These are phyloP conservation scores for Fusarium pseudograminearum DNA, from an alignment of 2,329 filamentous ascomycete species.

Conservation along the genomic window DNA sequence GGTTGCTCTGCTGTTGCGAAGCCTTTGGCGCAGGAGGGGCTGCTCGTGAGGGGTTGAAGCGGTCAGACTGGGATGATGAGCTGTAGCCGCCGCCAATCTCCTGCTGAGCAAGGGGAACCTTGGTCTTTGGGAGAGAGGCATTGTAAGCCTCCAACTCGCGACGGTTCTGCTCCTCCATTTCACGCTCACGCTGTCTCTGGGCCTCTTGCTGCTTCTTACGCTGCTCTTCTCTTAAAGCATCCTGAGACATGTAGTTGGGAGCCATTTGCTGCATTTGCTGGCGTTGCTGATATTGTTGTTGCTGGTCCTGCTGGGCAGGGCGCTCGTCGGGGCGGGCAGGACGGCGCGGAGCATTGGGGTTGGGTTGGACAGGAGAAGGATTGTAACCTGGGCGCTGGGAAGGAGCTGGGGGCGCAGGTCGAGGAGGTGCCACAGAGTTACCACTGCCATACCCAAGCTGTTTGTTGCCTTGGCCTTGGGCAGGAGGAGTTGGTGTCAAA, in stretches of 20 bases:
- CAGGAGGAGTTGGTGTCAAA: slow-evolving; percentile 74
- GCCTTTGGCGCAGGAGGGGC: slow-evolving; percentile 82
- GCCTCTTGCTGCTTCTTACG: slow-evolving; percentile 72
- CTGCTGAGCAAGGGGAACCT: slow-evolving; percentile 85
- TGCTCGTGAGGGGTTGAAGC: slow-evolving; percentile 88
- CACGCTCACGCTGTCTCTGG: slow-evolving; percentile 62
- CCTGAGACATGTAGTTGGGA: slow-evolving; percentile 65
- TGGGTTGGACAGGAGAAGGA: slow-evolving; percentile 54
- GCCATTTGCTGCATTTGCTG: slow-evolving; percentile 70
- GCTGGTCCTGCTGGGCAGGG: slow-evolving; percentile 52
- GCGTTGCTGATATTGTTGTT: slow-evolving; percentile 68
- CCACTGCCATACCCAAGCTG: slow-evolving; percentile 70
- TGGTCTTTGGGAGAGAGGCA: slow-evolving; percentile 84
- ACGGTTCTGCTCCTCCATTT: slow-evolving; percentile 74
- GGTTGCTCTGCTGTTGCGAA: slow-evolving; percentile 64
- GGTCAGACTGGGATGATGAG: slow-evolving; percentile 60
- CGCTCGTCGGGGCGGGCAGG: slow-evolving; percentile 57
- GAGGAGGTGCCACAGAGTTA: slow-evolving; percentile 74
- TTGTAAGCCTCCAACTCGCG: slow-evolving; percentile 91
- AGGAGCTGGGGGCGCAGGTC: slow-evolving; percentile 66
- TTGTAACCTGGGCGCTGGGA: slow-evolving; percentile 61
- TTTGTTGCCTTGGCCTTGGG: slow-evolving; percentile 68
- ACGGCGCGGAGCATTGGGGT: slow-evolving; percentile 57
- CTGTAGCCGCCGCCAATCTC: slow-evolving; percentile 79
- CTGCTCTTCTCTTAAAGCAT: slow-evolving; percentile 66